Evolutionary conservation across 1,284 basidiomycete genomes (phyloP).

Genomic region (Marasmius tenuissimus): DNA sequence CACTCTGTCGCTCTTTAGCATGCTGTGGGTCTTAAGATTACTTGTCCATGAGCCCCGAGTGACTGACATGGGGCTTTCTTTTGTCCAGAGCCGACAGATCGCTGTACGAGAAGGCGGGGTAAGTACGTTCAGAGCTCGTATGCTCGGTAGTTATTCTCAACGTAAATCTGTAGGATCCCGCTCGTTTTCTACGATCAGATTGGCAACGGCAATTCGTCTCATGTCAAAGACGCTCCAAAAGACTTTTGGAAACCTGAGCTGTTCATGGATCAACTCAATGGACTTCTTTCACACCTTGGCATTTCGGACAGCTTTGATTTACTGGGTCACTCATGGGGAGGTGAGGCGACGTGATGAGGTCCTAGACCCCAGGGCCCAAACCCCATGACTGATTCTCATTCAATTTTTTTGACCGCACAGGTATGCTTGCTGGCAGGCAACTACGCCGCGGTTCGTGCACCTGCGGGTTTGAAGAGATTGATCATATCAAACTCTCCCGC

Average conservation of each 20-base stretch:
- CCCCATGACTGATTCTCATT: neutral
- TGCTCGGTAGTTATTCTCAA: too few species aligned
- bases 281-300: conserved; percentile 27
- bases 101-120: conserved; percentile 6
- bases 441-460: conserved; percentile 30
- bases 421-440: conserved; percentile 31
- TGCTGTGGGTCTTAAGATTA: neutral
- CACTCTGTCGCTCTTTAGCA: neutral
- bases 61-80: neutral
- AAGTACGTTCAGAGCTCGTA: neutral
- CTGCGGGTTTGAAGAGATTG: conserved; percentile 34
- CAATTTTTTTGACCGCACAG: neutral
- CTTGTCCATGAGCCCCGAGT: neutral
- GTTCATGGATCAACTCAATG: conserved; percentile 34
- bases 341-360: conserved; percentile 10
- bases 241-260: conserved; percentile 35
- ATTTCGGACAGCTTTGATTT: conserved; percentile 24
- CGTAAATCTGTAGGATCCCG: conserved; percentile 20
- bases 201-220: conserved; percentile 37
- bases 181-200: conserved; percentile 43
- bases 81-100: neutral
- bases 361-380: neutral
- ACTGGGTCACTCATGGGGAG: conserved; percentile 44
- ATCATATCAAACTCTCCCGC: conserved; percentile 36
- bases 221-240: conserved; percentile 32